These are phyloP conservation scores for Epichloe typhina DNA, from an alignment of 2,329 filamentous ascomycete species.

Conservation along the genomic window DNA sequence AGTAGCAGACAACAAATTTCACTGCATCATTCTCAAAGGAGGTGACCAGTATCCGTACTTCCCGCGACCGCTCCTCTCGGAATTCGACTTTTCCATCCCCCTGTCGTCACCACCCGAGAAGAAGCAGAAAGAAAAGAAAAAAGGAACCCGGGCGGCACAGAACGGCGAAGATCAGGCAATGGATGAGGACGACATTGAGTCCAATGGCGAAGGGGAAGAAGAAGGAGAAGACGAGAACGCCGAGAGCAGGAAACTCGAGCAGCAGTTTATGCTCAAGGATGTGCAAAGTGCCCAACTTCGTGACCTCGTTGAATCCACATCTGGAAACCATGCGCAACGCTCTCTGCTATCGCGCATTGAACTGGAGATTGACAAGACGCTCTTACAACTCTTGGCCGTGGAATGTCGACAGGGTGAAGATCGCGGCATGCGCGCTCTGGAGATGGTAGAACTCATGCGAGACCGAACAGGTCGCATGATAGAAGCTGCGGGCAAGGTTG, in stretches of 20 bases:
- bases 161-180: constrained; percentile 23
- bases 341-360: constrained; percentile 57
- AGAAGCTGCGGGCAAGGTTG: constrained; percentile 81
- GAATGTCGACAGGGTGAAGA: constrained; percentile 93
- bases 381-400: constrained; percentile 75
- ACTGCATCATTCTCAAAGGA: constrained; percentile 98
- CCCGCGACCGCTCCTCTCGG: constrained; percentile 74
- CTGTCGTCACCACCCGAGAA: constrained; percentile 41
- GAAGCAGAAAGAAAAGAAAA: constrained; percentile 22
- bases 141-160: constrained; percentile 16
- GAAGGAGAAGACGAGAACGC: constrained; percentile 15
- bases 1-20: constrained; percentile 81
- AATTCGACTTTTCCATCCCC: constrained; percentile 88
- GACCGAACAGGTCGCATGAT: constrained; percentile 81
- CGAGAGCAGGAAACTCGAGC: constrained; percentile 57
- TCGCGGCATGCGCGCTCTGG: constrained; percentile 83
- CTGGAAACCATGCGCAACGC: constrained; percentile 45
- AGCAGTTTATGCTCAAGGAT: constrained; percentile 64
- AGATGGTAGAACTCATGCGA: constrained; percentile 75
- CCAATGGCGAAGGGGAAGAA: constrained; percentile 13
- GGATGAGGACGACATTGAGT: constrained; percentile 22
- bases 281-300: constrained; percentile 61
- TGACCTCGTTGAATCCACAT: constrained; percentile 59
- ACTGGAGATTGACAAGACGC: constrained; percentile 76
- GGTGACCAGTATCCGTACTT: constrained; percentile 89